These are phyloP conservation scores for Pyrenochaeta sp. DNA, from an alignment of 2,329 filamentous ascomycete species.

Conservation along the genomic window DNA sequence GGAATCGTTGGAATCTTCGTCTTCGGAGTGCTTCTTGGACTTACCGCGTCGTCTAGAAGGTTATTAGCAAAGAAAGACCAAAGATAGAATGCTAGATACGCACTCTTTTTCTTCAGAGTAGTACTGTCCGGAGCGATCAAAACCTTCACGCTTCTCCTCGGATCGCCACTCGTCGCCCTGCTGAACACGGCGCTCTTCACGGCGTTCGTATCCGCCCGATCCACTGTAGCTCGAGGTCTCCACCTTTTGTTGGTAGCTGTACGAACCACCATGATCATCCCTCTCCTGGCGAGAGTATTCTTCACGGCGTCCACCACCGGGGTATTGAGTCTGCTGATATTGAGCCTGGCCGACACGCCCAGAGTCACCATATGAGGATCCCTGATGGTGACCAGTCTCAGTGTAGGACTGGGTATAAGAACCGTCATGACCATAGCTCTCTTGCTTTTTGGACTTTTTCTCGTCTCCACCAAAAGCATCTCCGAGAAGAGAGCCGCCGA, in stretches of 20 bases:
- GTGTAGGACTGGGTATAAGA: conserved; percentile 68
- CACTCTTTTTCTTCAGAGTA: conserved; percentile 54
- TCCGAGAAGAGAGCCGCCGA: conserved; percentile 70
- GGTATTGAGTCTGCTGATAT: conserved; percentile 66
- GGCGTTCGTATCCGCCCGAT: conserved; percentile 67
- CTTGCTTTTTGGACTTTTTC: conserved; percentile 62
- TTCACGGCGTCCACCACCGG: conserved; percentile 64
- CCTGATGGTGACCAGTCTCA: conserved; percentile 66
- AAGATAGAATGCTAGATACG: conserved; percentile 15
- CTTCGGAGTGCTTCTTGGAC: conserved; percentile 50
- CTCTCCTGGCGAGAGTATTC: conserved; percentile 70
- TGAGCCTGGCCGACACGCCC: conserved; percentile 69
- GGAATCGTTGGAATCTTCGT: conserved; percentile 39
- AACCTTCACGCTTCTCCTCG: conserved; percentile 48
- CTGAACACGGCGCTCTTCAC: conserved; percentile 63
- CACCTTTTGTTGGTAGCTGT: conserved; percentile 67
- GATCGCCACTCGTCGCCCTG: conserved; percentile 52
- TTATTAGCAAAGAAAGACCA: conserved; percentile 16
- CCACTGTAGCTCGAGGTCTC: conserved; percentile 59
- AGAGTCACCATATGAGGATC: conserved; percentile 43
- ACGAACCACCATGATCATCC: conserved; percentile 55
- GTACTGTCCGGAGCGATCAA: conserved; percentile 48
- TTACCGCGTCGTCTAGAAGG: conserved; percentile 42
- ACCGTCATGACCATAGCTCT: conserved; percentile 66
- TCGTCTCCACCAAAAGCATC: conserved; percentile 64